A percentile compares a stretch with the other conserved stretches of the same genome.
Conservation (phyloP, 257 asterid genomes). For the Scutellaria minor region DNA sequence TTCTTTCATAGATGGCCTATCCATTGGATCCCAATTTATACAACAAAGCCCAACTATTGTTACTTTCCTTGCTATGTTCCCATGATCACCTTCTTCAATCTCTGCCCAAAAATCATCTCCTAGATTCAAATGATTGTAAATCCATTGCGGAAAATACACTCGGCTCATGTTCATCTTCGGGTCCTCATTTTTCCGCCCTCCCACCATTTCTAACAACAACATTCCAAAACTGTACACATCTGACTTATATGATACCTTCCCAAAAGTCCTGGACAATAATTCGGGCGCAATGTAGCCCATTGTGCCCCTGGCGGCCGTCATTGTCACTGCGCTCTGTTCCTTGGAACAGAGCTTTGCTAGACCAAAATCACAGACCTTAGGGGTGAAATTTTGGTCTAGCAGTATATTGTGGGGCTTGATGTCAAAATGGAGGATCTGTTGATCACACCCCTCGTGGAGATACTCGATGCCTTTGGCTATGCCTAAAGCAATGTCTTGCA, state of each 20-base stretch:
- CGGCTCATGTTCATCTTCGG: constrained; percentile 27
- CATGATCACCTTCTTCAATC: constrained; percentile 10
- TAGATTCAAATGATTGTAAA: constrained; percentile 35
- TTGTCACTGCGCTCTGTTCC: constrained; percentile 32
- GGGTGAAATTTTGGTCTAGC: constrained; percentile 16
- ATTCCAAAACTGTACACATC: constrained; percentile 44
- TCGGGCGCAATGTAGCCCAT: constrained; percentile 48
- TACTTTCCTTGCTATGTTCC: constrained; percentile 15
- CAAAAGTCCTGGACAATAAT: constrained; percentile 41
- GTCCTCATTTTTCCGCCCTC: constrained; percentile 44
- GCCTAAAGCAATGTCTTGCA: constrained; percentile 27
- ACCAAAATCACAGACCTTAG: constrained; percentile 28
- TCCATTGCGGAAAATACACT: constrained; percentile 47
- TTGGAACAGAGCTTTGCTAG: constrained; percentile 31
- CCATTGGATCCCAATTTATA: constrained; percentile 28
- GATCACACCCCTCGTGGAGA: constrained; percentile 34
- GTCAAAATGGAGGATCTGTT: constrained; percentile 32
- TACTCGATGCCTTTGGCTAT: constrained; percentile 34
- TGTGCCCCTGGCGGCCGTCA: constrained; percentile 49
- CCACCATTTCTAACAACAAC: constrained; percentile 52
- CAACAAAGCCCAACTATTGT: constrained; percentile 24
- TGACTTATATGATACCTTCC: constrained; percentile 43
- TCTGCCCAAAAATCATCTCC: constrained; percentile 33
- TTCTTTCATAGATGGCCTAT: constrained; percentile 22
- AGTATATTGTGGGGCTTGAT: constrained; percentile 33